These are phyloP conservation scores for Gorgonomyces haynaldii DNA, from an alignment of 192 early-diverging fungal species.

Conservation along the genomic window DNA sequence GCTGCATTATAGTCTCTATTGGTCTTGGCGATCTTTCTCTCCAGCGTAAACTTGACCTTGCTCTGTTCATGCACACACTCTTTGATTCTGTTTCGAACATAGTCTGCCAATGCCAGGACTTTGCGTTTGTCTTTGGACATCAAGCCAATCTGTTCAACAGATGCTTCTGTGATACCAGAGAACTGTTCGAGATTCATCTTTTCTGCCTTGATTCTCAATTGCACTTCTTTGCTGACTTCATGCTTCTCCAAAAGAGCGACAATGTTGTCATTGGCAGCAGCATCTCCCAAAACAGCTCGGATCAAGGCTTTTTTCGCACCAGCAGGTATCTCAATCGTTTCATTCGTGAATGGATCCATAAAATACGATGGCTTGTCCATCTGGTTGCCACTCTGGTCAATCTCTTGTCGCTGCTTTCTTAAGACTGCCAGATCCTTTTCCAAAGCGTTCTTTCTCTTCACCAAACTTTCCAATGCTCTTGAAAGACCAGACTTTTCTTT, in stretches of 20 bases:
- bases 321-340: constrained; percentile 21
- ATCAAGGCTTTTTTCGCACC: constrained; percentile 21
- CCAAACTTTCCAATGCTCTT: constrained; percentile 13
- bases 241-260: constrained; percentile 28
- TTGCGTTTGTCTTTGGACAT: constrained; percentile 32
- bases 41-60: constrained; percentile 38
- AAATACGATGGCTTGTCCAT: constrained; percentile 13
- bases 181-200: constrained; percentile 31
- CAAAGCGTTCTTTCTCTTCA: constrained; percentile 22
- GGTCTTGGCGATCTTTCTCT: constrained; percentile 36
- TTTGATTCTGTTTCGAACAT: constrained; percentile 37
- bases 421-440: constrained; percentile 22
- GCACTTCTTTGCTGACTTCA: constrained; percentile 26
- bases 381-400: constrained; percentile 21
- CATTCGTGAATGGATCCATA: constrained; percentile 24
- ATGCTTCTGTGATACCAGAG: constrained; percentile 19
- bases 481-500: constrained; percentile 17
- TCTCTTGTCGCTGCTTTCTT: constrained; percentile 22
- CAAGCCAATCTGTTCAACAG: constrained; percentile 23
- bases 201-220: constrained; percentile 15
- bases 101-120: constrained; percentile 36
- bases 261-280: constrained; percentile 21
- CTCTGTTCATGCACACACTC: constrained; percentile 37
- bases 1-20: constrained; percentile 22
- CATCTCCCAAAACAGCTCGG: constrained; percentile 31